phyloP scores from a whole-genome alignment of 73 alveolate genomes.

The Paramecium sexaurelia region DNA sequence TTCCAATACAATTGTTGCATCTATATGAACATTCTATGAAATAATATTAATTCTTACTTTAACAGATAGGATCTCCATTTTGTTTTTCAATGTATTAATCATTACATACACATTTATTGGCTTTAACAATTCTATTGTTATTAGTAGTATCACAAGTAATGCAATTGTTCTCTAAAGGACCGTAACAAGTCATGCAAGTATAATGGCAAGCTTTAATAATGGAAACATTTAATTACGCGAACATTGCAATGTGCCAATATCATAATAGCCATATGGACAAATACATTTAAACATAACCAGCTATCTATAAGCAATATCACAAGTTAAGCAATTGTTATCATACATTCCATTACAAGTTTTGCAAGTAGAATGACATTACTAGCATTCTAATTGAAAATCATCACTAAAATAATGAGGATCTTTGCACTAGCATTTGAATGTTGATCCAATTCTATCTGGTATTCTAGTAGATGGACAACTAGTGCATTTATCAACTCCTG shows the following conservation, averaged over 20 bases:
- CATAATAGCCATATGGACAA: background rate
- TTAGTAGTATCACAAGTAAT: background rate
- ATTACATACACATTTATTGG: background rate
- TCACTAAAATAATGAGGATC: background rate
- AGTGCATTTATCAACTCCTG: background rate
- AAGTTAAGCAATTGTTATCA: background rate
- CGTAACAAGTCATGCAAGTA: background rate
- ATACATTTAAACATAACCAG: background rate
- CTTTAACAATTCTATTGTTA: background rate
- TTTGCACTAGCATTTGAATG: background rate
- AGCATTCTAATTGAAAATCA: background rate
- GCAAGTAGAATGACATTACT: background rate
- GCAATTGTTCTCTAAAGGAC: background rate
- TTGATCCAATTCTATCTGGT: background rate
- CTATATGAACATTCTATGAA: background rate
- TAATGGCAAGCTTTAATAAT: background rate
- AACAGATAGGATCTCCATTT: background rate
- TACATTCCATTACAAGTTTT: background rate
- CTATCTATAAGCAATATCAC: background rate
- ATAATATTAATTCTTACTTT: background rate
- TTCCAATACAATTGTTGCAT: background rate
- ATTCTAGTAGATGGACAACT: background rate
- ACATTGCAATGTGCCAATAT: background rate
- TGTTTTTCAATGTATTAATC: background rate
- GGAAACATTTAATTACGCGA: background rate